Conservation (phyloP, 441 rosid species). For the Arabidopsis lyrata region DNA sequence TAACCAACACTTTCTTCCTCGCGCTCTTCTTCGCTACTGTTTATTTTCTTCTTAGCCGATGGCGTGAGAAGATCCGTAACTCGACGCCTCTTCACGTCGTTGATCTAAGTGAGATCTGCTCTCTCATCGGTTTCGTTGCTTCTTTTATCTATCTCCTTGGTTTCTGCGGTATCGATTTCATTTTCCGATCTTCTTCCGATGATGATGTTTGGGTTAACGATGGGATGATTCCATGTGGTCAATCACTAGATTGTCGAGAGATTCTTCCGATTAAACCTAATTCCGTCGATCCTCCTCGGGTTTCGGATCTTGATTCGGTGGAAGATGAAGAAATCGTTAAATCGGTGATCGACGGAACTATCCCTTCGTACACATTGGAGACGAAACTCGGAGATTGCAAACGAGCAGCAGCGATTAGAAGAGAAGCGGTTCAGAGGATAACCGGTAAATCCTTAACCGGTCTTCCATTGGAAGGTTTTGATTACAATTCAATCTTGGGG, state of each 20-base stretch:
- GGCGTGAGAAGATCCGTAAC: slow-evolving; percentile 65
- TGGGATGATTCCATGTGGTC: slow-evolving; percentile 49
- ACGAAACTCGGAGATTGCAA: slow-evolving; percentile 57
- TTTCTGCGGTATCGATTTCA: slow-evolving; percentile 60
- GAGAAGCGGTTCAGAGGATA: slow-evolving; percentile 59
- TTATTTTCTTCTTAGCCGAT: slow-evolving; percentile 57
- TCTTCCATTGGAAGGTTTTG: slow-evolving; percentile 55
- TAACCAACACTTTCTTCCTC: slow-evolving; percentile 55
- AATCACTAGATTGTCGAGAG: slow-evolving; percentile 47
- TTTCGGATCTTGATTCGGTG: slow-evolving; percentile 26
- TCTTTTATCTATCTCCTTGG: slow-evolving; percentile 60
- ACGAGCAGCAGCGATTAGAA: slow-evolving; percentile 54
- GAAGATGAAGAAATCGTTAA: slow-evolving; percentile 58
- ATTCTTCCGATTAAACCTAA: slow-evolving; percentile 28
- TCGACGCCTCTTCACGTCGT: slow-evolving; percentile 60
- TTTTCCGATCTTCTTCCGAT: slow-evolving; percentile 53
- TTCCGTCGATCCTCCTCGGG: slow-evolving; percentile 3
- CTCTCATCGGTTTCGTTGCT: slow-evolving; percentile 52
- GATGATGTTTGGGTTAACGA: slow-evolving; percentile 50
- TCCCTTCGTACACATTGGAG: slow-evolving; percentile 57
- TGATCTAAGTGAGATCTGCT: slow-evolving; percentile 49
- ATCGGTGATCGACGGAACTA: slow-evolving; percentile 51
- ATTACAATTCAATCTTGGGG: slow-evolving; percentile 59
- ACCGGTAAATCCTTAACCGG: slow-evolving; percentile 59
- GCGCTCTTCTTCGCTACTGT: slow-evolving; percentile 56